Evolutionary conservation across 2,329 filamentous ascomycete genomes (phyloP).

Genomic region (Diaporthe amygdali): DNA sequence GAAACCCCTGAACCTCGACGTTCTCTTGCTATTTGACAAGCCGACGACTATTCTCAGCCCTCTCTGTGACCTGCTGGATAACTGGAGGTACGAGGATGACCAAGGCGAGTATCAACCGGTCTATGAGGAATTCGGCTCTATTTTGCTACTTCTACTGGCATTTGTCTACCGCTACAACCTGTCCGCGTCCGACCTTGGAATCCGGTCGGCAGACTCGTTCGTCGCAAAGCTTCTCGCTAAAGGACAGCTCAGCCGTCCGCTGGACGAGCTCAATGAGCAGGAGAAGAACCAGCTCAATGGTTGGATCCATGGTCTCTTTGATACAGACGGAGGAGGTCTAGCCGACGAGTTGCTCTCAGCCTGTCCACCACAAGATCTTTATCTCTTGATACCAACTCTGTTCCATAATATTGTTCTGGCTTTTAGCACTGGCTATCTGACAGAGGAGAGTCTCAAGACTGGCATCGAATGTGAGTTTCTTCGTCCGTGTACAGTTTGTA

Average conservation of each 20-base stretch:
- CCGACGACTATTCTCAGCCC: slow-evolving; percentile 73
- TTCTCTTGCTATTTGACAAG: slow-evolving; percentile 77
- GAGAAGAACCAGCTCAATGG: slow-evolving; percentile 71
- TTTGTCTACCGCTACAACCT: slow-evolving; percentile 79
- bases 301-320: slow-evolving; percentile 81
- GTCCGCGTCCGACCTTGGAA: slow-evolving; percentile 67
- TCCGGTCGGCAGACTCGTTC: slow-evolving; percentile 65
- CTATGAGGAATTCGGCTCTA: slow-evolving; percentile 84
- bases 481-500: slow-evolving; percentile 3
- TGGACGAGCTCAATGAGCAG: slow-evolving; percentile 66
- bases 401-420: slow-evolving; percentile 79
- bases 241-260: slow-evolving; percentile 60
- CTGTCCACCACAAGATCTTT: slow-evolving; percentile 83
- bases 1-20: slow-evolving; percentile 74
- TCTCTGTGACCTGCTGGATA: slow-evolving; percentile 76
- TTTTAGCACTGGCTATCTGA: slow-evolving; percentile 67
- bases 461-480: slow-evolving; percentile 73
- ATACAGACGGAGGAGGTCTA: slow-evolving; percentile 74
- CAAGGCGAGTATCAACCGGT: slow-evolving; percentile 84
- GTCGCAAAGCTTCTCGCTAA: slow-evolving; percentile 69
- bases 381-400: slow-evolving; percentile 76
- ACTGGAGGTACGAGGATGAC: slow-evolving; percentile 83
- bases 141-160: slow-evolving; percentile 74
- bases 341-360: slow-evolving; percentile 83
- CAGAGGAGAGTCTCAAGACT: slow-evolving; percentile 72